A percentile compares a stretch with the other conserved stretches of the same genome.
phyloP scores from a whole-genome alignment of 805 yeast genomes.

The Ogataea saltuana region DNA sequence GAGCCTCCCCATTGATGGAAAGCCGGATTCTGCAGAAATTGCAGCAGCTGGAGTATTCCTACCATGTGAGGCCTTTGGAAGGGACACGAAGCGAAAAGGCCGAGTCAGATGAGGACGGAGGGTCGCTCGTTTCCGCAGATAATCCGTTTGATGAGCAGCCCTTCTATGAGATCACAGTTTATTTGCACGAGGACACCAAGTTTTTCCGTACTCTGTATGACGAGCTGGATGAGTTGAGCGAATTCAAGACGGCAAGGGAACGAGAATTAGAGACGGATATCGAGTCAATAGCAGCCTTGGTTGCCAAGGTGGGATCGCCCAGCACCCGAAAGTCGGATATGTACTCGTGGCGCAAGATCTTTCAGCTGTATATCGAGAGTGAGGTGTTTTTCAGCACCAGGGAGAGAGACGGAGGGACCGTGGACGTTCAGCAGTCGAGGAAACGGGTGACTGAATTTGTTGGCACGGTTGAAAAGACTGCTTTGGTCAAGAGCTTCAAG shows the following conservation, averaged over 20 bases:
- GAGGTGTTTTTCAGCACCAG: conserved; percentile 55
- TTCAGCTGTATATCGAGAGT: conserved; percentile 62
- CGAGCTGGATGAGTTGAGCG: conserved; percentile 52
- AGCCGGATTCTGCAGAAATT: conserved; percentile 22
- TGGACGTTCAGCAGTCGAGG: conserved; percentile 47
- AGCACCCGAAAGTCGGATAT: conserved; percentile 50
- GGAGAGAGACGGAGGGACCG: conserved; percentile 47
- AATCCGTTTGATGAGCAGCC: conserved; percentile 30
- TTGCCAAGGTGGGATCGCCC: conserved; percentile 44
- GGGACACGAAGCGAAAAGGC: conserved; percentile 6
- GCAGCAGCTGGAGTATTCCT: conserved; percentile 21
- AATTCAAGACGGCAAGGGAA: conserved; percentile 46
- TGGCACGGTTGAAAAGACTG: conserved; percentile 39
- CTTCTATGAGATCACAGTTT: conserved; percentile 33
- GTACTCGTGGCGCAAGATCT: conserved; percentile 70
- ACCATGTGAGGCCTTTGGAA: conserved; percentile 15
- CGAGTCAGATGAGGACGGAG: not conserved
- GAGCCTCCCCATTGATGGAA: conserved; percentile 25
- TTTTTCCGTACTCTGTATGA: conserved; percentile 59
- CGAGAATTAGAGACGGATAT: conserved; percentile 44
- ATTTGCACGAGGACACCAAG: conserved; percentile 54
- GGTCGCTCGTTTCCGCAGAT: conserved; percentile 20
- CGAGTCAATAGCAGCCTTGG: conserved; percentile 40
- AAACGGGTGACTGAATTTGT: conserved; percentile 44
- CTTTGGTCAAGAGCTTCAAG: conserved; percentile 43